Evolutionary conservation across 495 filamentous ascomycete genomes (phyloP).

Genomic region (Patellaria atrata): DNA sequence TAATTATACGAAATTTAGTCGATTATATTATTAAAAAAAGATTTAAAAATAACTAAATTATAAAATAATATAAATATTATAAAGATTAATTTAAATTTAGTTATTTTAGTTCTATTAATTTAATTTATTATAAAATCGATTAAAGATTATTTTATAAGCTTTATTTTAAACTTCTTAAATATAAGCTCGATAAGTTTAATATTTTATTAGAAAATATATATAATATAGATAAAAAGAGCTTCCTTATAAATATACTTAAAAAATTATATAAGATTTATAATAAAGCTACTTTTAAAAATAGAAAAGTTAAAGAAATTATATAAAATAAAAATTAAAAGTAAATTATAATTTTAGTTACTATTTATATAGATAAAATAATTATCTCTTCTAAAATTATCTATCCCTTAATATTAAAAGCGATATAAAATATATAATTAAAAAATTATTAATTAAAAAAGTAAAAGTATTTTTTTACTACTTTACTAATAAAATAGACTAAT

Average conservation of each 20-base stretch:
- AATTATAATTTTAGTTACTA: constrained; percentile 5
- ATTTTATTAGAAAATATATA: constrained; percentile 10
- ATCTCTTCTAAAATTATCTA: constrained; percentile 9
- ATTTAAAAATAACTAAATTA: constrained; percentile 1
- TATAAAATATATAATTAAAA: constrained; percentile 8
- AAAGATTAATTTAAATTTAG: not conserved
- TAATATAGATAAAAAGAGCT: constrained; percentile 19
- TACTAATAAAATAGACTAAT: constrained; percentile 8
- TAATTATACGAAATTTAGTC: constrained; percentile 2
- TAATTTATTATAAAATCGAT: not conserved
- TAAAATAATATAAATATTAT: not conserved
- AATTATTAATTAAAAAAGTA: constrained; percentile 7
- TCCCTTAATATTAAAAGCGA: constrained; percentile 2
- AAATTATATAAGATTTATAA: not conserved
- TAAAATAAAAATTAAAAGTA: constrained; percentile 6
- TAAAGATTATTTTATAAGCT: not conserved
- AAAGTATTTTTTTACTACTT: constrained; percentile 3
- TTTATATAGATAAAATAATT: constrained; percentile 4
- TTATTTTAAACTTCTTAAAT: not conserved
- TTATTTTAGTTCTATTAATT: constrained; percentile 2
- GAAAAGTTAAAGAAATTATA: constrained; percentile 1
- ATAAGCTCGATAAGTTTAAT: constrained; percentile 12
- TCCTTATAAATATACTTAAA: constrained; percentile 9
- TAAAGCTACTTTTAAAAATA: not conserved
- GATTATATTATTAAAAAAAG: not conserved